Conservation (phyloP, 768 basidiomycete genomes). For the Tricholoma saponaceum region DNA sequence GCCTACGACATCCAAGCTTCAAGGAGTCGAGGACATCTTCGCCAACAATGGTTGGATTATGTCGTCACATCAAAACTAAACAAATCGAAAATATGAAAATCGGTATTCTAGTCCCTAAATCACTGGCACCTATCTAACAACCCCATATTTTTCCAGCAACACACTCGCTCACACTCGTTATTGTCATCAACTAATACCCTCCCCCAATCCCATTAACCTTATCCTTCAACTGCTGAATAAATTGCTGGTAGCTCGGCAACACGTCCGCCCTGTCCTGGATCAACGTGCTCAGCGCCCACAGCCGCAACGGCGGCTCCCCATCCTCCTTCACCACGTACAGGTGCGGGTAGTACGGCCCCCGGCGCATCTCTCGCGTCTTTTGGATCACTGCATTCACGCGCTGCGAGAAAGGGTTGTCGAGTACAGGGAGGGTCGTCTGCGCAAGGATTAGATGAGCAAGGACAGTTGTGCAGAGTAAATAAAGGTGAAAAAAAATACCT, state of each 20-base stretch:
- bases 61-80: not conserved
- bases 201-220: constrained; percentile 32
- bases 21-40: not conserved
- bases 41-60: constrained; percentile 1
- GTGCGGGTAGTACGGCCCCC: constrained; percentile 90
- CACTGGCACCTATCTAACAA: too few species aligned
- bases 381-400: constrained; percentile 91
- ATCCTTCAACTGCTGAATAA: constrained; percentile 84
- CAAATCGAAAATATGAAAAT: not conserved
- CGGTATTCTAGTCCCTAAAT: not conserved
- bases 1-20: too few species aligned
- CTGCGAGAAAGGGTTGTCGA: constrained; percentile 95
- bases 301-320: constrained; percentile 88
- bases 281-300: constrained; percentile 93
- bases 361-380: constrained; percentile 91
- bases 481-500: constrained; percentile 46
- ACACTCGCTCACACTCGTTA: not conserved
- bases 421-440: constrained; percentile 81
- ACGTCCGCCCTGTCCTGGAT: constrained; percentile 96
- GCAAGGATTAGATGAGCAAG: not conserved
- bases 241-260: constrained; percentile 94
- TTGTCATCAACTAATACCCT: constrained; percentile 12
- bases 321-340: constrained; percentile 98
- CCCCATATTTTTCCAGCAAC: not conserved
- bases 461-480: not conserved